These are phyloP conservation scores for Plantago elongata DNA, from an alignment of 257 asterid genomes.

Conservation along the genomic window DNA sequence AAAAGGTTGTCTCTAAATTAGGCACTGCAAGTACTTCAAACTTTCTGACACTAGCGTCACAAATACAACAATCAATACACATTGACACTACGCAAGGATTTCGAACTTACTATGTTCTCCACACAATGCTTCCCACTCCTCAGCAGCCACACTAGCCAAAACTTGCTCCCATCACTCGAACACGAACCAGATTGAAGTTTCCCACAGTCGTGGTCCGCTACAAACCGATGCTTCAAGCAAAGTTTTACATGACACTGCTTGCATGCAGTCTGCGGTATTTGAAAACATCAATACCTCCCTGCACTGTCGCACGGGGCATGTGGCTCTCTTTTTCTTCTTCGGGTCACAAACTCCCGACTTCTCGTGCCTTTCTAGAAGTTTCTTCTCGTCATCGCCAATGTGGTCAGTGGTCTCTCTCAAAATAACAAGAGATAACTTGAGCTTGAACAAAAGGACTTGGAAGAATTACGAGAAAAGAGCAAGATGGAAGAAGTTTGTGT, in stretches of 20 bases:
- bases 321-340: conserved; percentile 62
- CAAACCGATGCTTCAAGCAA: conserved; percentile 83
- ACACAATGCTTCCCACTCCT: conserved; percentile 69
- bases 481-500: too few relatives aligned
- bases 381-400: conserved; percentile 46
- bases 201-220: conserved; percentile 65
- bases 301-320: conserved; percentile 67
- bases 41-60: too few relatives aligned
- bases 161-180: conserved; percentile 25
- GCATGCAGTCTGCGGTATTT: conserved; percentile 75
- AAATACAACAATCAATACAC: conserved; percentile 33
- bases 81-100: conserved; percentile 33
- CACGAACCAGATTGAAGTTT: conserved; percentile 6
- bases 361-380: conserved; percentile 48
- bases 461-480: too few relatives aligned
- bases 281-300: conserved; percentile 73
- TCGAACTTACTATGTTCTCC: conserved; percentile 29
- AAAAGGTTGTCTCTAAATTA: too few relatives aligned
- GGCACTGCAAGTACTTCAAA: too few relatives aligned
- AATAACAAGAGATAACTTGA: too few relatives aligned
- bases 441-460: too few relatives aligned
- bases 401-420: conserved; percentile 73
- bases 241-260: conserved; percentile 53
- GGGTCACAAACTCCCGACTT: conserved; percentile 78
- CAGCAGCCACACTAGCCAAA: conserved; percentile 50